Percentiles rank a stretch among this genome's conserved stretches.
These are phyloP conservation scores for Striga hermonthica DNA, from an alignment of 305 asterid genomes.

Conservation along the genomic window DNA sequence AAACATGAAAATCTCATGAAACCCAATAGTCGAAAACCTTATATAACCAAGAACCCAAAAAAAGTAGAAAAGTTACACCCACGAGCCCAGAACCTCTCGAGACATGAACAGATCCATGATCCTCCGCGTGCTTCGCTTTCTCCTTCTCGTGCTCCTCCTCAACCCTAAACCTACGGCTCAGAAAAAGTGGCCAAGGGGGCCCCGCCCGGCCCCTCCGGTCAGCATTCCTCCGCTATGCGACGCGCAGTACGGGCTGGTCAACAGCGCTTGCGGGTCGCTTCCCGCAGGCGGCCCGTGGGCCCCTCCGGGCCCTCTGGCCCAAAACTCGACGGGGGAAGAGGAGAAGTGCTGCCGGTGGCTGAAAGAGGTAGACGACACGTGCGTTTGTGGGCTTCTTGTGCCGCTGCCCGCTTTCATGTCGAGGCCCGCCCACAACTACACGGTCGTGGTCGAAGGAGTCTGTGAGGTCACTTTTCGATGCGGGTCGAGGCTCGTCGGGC, in stretches of 20 bases:
- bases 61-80: too few species aligned
- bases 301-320: constrained; percentile 35
- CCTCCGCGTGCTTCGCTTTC: too few species aligned
- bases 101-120: too few species aligned
- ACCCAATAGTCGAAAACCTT: too few species aligned
- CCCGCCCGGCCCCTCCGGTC: constrained; percentile 28
- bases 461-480: constrained; percentile 50
- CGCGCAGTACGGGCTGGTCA: constrained; percentile 46
- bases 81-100: too few species aligned
- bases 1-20: too few species aligned
- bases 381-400: constrained; percentile 51
- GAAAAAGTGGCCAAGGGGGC: too few species aligned
- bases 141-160: too few species aligned
- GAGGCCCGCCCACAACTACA: constrained; percentile 53
- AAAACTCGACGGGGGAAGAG: constrained; percentile 22
- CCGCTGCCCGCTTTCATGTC: constrained; percentile 51
- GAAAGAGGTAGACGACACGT: constrained; percentile 37
- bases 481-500: constrained; percentile 27
- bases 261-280: constrained; percentile 47
- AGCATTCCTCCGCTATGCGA: constrained; percentile 40
- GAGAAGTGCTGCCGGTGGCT: constrained; percentile 61
- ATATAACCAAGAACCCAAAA: too few species aligned
- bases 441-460: constrained; percentile 33
- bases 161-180: too few species aligned
- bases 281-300: constrained; percentile 36